Conservation (phyloP, 176 grass and related monocot genomes). For the Ananas comosus region DNA sequence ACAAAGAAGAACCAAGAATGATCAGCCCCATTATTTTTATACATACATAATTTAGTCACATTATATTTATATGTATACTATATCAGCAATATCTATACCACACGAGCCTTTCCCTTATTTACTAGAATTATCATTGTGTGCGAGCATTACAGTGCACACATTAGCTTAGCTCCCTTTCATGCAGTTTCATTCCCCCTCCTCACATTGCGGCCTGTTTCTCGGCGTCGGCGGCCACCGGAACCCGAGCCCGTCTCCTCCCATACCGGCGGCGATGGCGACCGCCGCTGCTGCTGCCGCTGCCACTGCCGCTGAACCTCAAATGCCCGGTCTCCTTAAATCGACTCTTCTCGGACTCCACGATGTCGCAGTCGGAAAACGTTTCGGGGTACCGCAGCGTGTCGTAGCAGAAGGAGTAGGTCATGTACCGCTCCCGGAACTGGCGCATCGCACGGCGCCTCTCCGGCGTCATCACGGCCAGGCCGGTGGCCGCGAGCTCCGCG, state of each 20-base stretch:
- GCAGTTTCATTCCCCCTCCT: background rate
- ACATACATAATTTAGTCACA: too few relatives aligned
- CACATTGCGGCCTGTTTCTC: background rate
- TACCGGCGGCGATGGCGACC: constrained; percentile 7
- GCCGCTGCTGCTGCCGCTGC: background rate
- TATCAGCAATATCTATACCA: too few relatives aligned
- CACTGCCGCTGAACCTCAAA: constrained; percentile 13
- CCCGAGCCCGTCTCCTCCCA: background rate
- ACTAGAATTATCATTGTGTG: too few relatives aligned
- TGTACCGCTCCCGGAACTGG: constrained; percentile 52
- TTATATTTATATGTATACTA: too few relatives aligned
- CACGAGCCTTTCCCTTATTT: too few relatives aligned
- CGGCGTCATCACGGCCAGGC: constrained; percentile 52
- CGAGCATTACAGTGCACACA: too few relatives aligned
- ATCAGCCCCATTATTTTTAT: too few relatives aligned
- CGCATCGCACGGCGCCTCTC: constrained; percentile 57
- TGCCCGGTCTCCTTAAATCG: constrained; percentile 58
- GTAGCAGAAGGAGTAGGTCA: constrained; percentile 86
- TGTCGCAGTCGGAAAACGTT: constrained; percentile 51
- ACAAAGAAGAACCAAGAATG: too few relatives aligned
- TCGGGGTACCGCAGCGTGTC: constrained; percentile 50
- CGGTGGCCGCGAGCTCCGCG: constrained; percentile 23
- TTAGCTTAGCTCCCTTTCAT: too few relatives aligned
- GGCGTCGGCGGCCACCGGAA: background rate
- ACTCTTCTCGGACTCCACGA: constrained; percentile 49